A percentile compares a stretch with the other conserved stretches of the same genome.
These are phyloP conservation scores for Phytophthora uliginosa DNA, from an alignment of 352 stramenopile genomes.

Conservation along the genomic window DNA sequence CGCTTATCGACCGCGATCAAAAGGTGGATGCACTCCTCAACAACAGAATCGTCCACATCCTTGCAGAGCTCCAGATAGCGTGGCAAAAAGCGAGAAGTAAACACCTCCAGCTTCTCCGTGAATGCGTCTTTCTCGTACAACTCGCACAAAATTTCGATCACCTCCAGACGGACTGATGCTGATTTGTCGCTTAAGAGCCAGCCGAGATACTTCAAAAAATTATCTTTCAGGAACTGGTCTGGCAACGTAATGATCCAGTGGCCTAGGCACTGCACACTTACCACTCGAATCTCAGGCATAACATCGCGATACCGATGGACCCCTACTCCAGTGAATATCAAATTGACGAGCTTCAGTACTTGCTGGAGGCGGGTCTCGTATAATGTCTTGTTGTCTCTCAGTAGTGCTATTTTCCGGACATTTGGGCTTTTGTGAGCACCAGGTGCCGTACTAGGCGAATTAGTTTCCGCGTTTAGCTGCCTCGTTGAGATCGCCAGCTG, in stretches of 20 bases:
- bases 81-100: slow-evolving; percentile 82
- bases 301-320: slow-evolving; percentile 93
- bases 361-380: slow-evolving; percentile 73
- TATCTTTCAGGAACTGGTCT: slow-evolving; percentile 94
- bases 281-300: slow-evolving; percentile 92
- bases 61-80: slow-evolving; percentile 86
- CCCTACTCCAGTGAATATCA: slow-evolving; percentile 82
- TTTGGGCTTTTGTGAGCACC: slow-evolving; percentile 59
- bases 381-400: slow-evolving; percentile 77
- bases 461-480: slow-evolving; percentile 72
- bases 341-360: slow-evolving; percentile 67
- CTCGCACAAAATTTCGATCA: slow-evolving; percentile 83
- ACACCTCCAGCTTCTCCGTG: slow-evolving; percentile 76
- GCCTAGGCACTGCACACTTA: slow-evolving; percentile 85
- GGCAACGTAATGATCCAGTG: slow-evolving; percentile 89
- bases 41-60: slow-evolving; percentile 81
- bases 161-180: slow-evolving; percentile 80
- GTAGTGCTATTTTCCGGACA: slow-evolving; percentile 41
- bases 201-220: slow-evolving; percentile 97
- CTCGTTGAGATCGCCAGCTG: slow-evolving; percentile 77
- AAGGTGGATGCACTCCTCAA: slow-evolving; percentile 74
- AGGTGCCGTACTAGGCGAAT: slow-evolving; percentile 34
- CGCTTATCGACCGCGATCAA: slow-evolving; percentile 87
- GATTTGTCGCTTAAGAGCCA: slow-evolving; percentile 96
- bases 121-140: slow-evolving; percentile 88